Base-by-base conservation (phyloP, 441 rosid genomes). In the Jatropha multifida region DNA sequence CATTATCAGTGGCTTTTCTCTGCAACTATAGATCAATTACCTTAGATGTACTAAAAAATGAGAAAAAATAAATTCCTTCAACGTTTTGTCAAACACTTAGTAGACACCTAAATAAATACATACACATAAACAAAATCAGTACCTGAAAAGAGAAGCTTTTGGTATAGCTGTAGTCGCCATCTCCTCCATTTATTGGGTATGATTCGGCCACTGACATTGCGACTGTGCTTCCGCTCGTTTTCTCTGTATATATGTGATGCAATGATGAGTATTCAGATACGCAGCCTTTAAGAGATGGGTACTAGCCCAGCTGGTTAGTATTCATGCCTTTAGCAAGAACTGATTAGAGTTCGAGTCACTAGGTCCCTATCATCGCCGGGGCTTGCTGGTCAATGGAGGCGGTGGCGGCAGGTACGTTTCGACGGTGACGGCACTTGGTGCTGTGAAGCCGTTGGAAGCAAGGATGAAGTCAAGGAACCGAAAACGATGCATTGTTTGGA, bases 1-100 rank as follows among this genome's bases (percentile, higher is more conserved):
- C 80, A 42, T 77, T 68, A 56, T 75, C 46, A 42, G 60, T 74
- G 54, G 63, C 69, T 66, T 42, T 8, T 66, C 78, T 82, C 88
- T 82, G 84, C 54, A 77, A 42, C 0, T 42, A 42, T 5, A 4
- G 6, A 42, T 42, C 5, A 42, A 42, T 0, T 18, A 17, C 0
- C 4, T 55, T 55, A 42, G 0, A 42, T 42, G 46, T 32, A 32
- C 32, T 32, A 32, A 1, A 32, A 32, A 32, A 32, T 32, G 7
- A 42, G 9, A 8, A 42, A 42, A 48, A 48, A 42, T 42, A 13
- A 52, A 52, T 42, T 42, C 20, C 6, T 5, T 52, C 4, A 18
- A 52, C 20, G 3, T 52, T 52, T 52, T 52, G 13, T 52, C 20
- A 6, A 52, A 15, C 7, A 52, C 0, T 42, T 52, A 15, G 6